Evolutionary conservation across 306 rosid genomes (phyloP), one percentile per base, ranked within the genome.

Genomic region (Dryas alaskensis): DNA sequence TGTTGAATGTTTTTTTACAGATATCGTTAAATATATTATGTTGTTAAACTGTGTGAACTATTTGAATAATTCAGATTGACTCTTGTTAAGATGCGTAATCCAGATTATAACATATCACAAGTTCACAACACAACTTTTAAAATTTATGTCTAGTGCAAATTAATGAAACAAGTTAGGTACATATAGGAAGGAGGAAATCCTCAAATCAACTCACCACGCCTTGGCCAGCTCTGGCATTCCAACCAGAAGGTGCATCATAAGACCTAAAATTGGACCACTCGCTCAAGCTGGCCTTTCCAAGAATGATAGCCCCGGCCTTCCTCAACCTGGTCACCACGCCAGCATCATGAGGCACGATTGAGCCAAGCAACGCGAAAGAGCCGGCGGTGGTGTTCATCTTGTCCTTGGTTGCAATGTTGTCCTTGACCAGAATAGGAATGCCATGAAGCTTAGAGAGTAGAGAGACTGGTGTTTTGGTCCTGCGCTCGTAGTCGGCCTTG

Each of bases 301-400:
- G 17, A 40, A 90, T 84, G 11, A 90, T 77, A 0, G 91, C 92
- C 9, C 91, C 92, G 0, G 84, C 84, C 0, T 60, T 78, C 71
- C 96, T 88, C 67, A 90, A 74, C 79, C 74, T 77, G 22, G 57
- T 17, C 10, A 79, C 90, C 73, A 88, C 92, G 62, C 83, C 69
- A 1, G 96, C 90, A 8, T 90, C 96, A 43, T 85, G 76, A n/a
- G 83, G 81, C 9, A 80, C 92, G 79, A 37, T 67, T n/a, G 96
- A 81, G 0, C 96, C 96, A 4, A 88, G 19, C 78, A 90, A 70
- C 3, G 96, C 91, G 47, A 50, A 84, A 8, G 96, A 86, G n/a
- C 91, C 92, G 2, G 78, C 86, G 0, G 92, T 88, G 0, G 87
- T 86, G 73, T 90, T 90, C 39, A 84, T 49, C 83, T 70, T 64